Evolutionary conservation across 2,329 filamentous ascomycete species (phyloP), one percentile per base, ranked within the genome.

Genomic region (Fusarium humuli): DNA sequence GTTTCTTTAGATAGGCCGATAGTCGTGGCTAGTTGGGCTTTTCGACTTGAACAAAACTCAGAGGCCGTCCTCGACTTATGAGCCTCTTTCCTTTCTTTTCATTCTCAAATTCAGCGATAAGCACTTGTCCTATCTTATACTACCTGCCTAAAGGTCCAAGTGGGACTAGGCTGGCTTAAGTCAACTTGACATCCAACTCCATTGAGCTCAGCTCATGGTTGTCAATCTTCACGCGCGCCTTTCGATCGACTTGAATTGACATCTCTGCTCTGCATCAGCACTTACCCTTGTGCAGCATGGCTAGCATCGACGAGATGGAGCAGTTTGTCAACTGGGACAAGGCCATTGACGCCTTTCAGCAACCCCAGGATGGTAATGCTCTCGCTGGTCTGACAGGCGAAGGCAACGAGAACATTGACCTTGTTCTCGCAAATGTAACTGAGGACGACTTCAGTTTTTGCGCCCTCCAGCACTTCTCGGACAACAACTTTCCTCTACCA

Each of bases 291-390:
- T 57, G 62, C 71, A 71, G 52, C 60, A 80, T 80, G 79, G 63
- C 79, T n/a, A 65, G 72, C 61, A 73, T 87, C 68, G 83, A 88
- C 59, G 84, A 88, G 57, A 81, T 86, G 82, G 88, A 91, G 58
- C 86, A 90, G 67, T 89, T 91, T 76, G 86, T 92, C 77, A 83
- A 89, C 76, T 90, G 88, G 87, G 86, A 89, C 72, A 79, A 84
- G 61, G 82, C 83, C 52, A 84, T 80, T 47, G 79, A 82, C 44
- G 77, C 78, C 42, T 74, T 79, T 61, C 79, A 76, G 57, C 72
- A 76, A 65, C 72, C 75, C 66, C 75, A 79, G 63, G 70, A 79
- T 32, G 68, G 76, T 40, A 67, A 77, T 34, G 69, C 76, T 50
- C 76, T 79, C 41, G 78, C 80, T 65, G 79, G 82, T 70, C 78